Evolutionary conservation across 306 rosid species (phyloP).

Genomic region (Vachellia collinsii): DNA sequence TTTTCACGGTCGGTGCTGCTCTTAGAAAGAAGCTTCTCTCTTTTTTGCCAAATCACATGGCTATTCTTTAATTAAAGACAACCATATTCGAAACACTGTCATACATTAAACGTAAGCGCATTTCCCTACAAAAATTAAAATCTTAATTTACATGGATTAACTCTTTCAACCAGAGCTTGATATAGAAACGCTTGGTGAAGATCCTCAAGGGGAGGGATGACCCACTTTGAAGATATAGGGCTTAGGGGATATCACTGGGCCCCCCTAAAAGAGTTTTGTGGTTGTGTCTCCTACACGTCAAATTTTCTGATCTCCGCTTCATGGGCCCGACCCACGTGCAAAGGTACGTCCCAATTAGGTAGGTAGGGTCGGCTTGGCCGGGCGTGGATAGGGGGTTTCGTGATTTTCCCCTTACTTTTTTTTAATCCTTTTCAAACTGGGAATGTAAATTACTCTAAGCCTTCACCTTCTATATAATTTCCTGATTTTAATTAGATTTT

Average conservation of each 20-base stretch:
- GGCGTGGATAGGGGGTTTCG: not conserved
- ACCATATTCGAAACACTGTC: no score
- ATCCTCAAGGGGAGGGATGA: not conserved
- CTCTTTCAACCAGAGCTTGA: no score
- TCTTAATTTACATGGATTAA: no score
- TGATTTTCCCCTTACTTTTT: not conserved
- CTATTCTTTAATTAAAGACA: no score
- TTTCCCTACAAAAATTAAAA: no score
- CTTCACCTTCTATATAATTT: not conserved
- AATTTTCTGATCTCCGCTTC: slow-evolving; percentile 11
- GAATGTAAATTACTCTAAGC: no score
- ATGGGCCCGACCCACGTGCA: slow-evolving; percentile 44
- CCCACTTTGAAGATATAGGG: slow-evolving; percentile 30
- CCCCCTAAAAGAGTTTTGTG: slow-evolving; percentile 7
- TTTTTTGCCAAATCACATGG: no score
- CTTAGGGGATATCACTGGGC: slow-evolving; percentile 33
- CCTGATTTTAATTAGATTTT: not conserved
- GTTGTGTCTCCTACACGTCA: slow-evolving; percentile 27
- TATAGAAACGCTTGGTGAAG: not conserved
- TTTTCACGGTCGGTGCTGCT: not conserved
- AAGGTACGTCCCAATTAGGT: not conserved
- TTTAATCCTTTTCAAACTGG: no score
- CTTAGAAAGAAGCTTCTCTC: not conserved
- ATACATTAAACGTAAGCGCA: no score
- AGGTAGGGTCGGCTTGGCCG: not conserved